Conservation (phyloP, 805 yeast genomes). For the Limtongia smithiae region DNA sequence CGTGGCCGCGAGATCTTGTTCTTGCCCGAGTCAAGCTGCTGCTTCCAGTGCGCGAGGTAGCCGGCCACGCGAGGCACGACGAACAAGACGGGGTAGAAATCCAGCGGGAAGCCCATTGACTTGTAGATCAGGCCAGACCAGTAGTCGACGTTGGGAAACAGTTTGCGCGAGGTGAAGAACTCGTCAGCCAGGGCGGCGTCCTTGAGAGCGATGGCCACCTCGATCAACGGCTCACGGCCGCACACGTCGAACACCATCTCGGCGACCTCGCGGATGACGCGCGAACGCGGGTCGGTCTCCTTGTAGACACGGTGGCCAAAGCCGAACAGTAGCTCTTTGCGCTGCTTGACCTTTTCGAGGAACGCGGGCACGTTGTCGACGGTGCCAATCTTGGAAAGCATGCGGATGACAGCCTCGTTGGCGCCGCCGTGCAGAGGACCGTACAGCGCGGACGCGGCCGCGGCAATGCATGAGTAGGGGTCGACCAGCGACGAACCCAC, state of each 20-base stretch:
- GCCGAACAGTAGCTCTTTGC: constrained; percentile 26
- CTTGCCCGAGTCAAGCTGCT: constrained; percentile 26
- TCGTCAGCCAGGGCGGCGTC: constrained; percentile 26
- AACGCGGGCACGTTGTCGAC: constrained; percentile 24
- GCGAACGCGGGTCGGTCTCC: constrained; percentile 26
- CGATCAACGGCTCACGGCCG: constrained; percentile 26
- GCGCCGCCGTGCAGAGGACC: constrained; percentile 30
- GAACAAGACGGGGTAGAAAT: constrained; percentile 26
- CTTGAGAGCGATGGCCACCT: constrained; percentile 26
- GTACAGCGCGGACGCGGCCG: constrained; percentile 25
- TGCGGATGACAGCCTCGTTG: constrained; percentile 28
- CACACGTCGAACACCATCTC: constrained; percentile 28
- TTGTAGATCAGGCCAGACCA: constrained; percentile 29
- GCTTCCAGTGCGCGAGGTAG: constrained; percentile 29
- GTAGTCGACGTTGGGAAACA: constrained; percentile 27
- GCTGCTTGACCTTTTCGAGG: constrained; percentile 21
- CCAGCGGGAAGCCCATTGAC: constrained; percentile 29
- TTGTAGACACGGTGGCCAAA: constrained; percentile 28
- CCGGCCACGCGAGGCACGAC: constrained; percentile 29
- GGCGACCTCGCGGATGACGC: constrained; percentile 27
- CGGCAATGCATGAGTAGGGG: constrained; percentile 26
- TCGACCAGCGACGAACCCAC: constrained; percentile 29
- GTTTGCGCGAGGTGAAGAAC: constrained; percentile 24
- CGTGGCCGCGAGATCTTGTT: constrained; percentile 27
- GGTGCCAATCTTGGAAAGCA: constrained; percentile 24